Evolutionary conservation across 1,139 yeast species (phyloP), one percentile per base, ranked within the genome.

Genomic region (Arxiozyma slooffiae): DNA sequence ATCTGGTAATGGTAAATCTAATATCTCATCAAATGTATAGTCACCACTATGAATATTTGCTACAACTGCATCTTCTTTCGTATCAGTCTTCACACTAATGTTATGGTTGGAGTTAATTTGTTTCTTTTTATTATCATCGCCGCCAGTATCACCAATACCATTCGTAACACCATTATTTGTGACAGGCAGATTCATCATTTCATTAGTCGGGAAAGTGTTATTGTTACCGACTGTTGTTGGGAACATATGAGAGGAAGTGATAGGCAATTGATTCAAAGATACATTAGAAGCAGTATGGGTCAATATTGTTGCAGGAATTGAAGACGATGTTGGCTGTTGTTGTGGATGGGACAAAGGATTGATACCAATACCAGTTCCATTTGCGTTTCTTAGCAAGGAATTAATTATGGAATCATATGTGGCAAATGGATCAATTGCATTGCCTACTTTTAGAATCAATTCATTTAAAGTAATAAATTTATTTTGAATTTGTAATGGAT

Each of bases 401-500:
- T 38, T 24, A 48, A 47, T 48, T 9, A 45, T 20, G 8, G 47
- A 46, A 52, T 64, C 68, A 47, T 62, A 60, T 14, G 56, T 53
- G 26, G 48, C 47, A 45, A 65, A 65, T 7, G 69, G 68, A 47
- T 62, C 64, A 20, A 54, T 53, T 26, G 54, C 58, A 48, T 60
- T 60, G 37, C 59, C 61, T 2, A 62, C 61, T 45, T 54, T 55
- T 1, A 54, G 46, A 14, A 60, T 55, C 26, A 65, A 47, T 22
- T 63, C 67, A 9, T 58, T 57, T 22, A 65, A 50, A 16, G 61
- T 52, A 20, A 63, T 56, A 38, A 63, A 62, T 11, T 53, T 55
- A 41, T 60, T 61, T 41, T 60, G 60, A 36, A 63, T 55, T 38
- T 60, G 61, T 24, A 61, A 59, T 3, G 67, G 65, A 40, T 61